These are phyloP conservation scores for Phoma sp. DNA, from an alignment of 2,329 filamentous ascomycete genomes.

Conservation along the genomic window DNA sequence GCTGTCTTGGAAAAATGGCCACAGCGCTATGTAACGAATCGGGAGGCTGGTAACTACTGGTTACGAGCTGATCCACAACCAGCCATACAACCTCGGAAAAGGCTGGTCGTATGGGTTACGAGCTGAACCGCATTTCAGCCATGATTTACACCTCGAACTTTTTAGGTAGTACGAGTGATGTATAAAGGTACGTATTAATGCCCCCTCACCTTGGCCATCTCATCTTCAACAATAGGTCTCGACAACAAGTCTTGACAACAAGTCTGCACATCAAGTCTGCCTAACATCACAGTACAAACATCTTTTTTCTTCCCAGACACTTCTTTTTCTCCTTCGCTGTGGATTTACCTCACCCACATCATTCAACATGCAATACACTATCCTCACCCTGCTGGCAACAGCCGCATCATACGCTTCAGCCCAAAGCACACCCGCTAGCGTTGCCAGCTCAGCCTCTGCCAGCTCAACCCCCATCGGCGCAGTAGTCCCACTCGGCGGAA, in stretches of 20 bases:
- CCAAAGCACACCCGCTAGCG: too few relatives aligned
- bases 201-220: too few relatives aligned
- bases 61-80: neutral
- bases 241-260: too few relatives aligned
- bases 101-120: too few relatives aligned
- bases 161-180: neutral
- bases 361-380: conserved; percentile 25
- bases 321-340: neutral
- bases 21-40: neutral
- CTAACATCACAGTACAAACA: neutral
- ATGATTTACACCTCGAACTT: neutral
- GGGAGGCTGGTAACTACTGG: conserved; percentile 5
- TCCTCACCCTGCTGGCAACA: conserved; percentile 22
- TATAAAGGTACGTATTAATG: conserved; percentile 4
- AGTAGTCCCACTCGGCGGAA: conserved; percentile 18
- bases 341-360: neutral
- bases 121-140: neutral
- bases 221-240: too few relatives aligned
- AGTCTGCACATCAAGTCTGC: neutral
- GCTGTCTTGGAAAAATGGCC: neutral
- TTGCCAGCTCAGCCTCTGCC: conserved; percentile 7
- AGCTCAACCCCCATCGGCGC: conserved; percentile 9
- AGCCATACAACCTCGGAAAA: too few relatives aligned
- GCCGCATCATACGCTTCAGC: conserved; percentile 20
- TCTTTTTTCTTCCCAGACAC: neutral